phyloP scores from a whole-genome alignment of 2,329 filamentous ascomycete genomes.

The Aspergillus clavatus region DNA sequence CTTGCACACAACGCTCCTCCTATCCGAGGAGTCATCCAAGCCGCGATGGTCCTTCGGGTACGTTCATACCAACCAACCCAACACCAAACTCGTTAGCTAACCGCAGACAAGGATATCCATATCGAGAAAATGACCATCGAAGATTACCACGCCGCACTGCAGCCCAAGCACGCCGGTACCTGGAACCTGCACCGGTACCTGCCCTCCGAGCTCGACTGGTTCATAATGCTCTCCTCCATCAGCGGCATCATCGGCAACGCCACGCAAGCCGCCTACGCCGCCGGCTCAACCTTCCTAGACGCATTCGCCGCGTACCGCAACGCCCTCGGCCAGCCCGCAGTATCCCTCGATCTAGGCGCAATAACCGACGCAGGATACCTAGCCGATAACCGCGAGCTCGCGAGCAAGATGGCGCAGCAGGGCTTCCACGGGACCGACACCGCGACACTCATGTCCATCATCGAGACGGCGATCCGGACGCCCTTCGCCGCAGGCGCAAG shows the following conservation, averaged over 20 bases:
- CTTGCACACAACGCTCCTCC: constrained; percentile 10
- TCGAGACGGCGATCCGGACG: constrained; percentile 16
- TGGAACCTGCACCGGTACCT: constrained; percentile 27
- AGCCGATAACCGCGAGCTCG: constrained; percentile 14
- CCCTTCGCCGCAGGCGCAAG: background rate
- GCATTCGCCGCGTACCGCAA: constrained; percentile 27
- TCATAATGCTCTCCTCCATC: constrained; percentile 38
- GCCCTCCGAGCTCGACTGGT: constrained; percentile 33
- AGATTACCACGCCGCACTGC: constrained; percentile 28
- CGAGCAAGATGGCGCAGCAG: constrained; percentile 18
- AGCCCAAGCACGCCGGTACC: constrained; percentile 30
- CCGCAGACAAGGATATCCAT: constrained; percentile 18
- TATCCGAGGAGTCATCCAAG: constrained; percentile 26
- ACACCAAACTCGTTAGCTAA: background rate
- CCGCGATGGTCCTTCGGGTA: constrained; percentile 24
- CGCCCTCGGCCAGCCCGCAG: constrained; percentile 19
- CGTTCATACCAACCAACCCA: background rate
- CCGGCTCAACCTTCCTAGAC: constrained; percentile 35
- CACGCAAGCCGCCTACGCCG: constrained; percentile 42
- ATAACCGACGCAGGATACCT: constrained; percentile 26
- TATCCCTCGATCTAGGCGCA: constrained; percentile 27
- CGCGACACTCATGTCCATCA: constrained; percentile 14
- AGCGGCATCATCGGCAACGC: constrained; percentile 43
- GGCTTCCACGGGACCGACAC: constrained; percentile 22
- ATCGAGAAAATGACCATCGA: constrained; percentile 35